Evolutionary conservation across 371 early-diverging fungal species (phyloP).

Genomic region (Nosema muscidifuracis): DNA sequence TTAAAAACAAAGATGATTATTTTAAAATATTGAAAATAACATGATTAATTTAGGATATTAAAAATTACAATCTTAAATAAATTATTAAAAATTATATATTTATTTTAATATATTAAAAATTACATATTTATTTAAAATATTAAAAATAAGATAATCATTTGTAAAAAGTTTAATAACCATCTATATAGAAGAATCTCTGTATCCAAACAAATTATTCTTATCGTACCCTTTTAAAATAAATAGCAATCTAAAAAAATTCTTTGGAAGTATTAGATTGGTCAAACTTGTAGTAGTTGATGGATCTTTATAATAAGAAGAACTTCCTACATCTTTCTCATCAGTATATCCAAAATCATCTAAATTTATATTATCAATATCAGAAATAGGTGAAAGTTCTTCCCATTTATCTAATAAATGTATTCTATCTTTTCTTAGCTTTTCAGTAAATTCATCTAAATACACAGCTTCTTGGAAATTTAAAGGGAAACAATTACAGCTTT

Average conservation of each 20-base stretch:
- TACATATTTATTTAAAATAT: too few relatives aligned
- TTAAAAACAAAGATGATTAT: too few relatives aligned
- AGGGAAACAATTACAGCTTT: slow-evolving; percentile 45
- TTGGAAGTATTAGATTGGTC: slow-evolving; percentile 44
- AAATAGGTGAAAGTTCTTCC: slow-evolving; percentile 35
- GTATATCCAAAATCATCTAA: slow-evolving; percentile 31
- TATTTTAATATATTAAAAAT: too few relatives aligned
- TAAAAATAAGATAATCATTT: too few relatives aligned
- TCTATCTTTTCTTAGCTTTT: slow-evolving; percentile 32
- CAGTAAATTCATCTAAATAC: slow-evolving; percentile 53
- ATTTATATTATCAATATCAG: slow-evolving; percentile 42
- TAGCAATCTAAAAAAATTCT: slow-evolving; percentile 45
- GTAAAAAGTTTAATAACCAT: too few relatives aligned
- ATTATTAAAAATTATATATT: too few relatives aligned
- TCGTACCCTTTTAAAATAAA: slow-evolving; percentile 41
- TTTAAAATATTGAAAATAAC: not conserved
- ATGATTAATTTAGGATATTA: too few relatives aligned
- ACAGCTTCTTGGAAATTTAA: slow-evolving; percentile 53
- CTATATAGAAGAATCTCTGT: not conserved
- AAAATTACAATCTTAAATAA: too few relatives aligned
- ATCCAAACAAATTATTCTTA: slow-evolving; percentile 49
- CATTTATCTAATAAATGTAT: slow-evolving; percentile 43
- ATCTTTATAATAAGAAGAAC: slow-evolving; percentile 42
- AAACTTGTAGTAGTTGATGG: slow-evolving; percentile 24
- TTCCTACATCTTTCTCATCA: slow-evolving; percentile 21